Percentiles rank a stretch among this genome's conserved stretches.
Evolutionary conservation across 805 yeast species (phyloP).

Genomic region (Blastobotrys peoriensis): DNA sequence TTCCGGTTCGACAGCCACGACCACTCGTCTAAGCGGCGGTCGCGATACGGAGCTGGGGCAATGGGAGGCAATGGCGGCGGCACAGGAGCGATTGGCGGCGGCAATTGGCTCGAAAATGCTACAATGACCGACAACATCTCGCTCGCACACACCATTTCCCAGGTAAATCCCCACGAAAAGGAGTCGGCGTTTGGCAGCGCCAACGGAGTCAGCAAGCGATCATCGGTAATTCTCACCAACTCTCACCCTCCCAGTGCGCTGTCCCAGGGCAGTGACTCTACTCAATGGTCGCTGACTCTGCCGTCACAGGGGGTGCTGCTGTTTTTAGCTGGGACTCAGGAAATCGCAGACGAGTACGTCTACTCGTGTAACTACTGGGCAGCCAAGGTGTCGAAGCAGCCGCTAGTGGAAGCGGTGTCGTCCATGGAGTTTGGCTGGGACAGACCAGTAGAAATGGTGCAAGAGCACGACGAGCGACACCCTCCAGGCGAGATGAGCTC

Average conservation of each 20-base stretch:
- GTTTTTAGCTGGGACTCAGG: slow-evolving; percentile 60
- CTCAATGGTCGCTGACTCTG: slow-evolving; percentile 49
- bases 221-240: neutral
- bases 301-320: slow-evolving; percentile 41
- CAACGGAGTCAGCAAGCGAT: neutral
- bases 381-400: slow-evolving; percentile 72
- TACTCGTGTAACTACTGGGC: slow-evolving; percentile 88
- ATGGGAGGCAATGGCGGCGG: neutral
- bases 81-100: slow-evolving; percentile 42
- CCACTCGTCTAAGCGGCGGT: neutral
- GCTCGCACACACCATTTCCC: slow-evolving; percentile 40
- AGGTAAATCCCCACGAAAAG: slow-evolving; percentile 27
- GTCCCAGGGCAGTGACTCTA: slow-evolving; percentile 22
- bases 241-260: slow-evolving; percentile 5
- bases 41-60: neutral
- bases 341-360: slow-evolving; percentile 62
- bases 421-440: slow-evolving; percentile 77
- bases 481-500: neutral
- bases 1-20: slow-evolving; percentile 19
- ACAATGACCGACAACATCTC: slow-evolving; percentile 47
- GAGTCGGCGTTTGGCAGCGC: neutral
- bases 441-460: slow-evolving; percentile 12
- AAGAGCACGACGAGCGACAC: neutral
- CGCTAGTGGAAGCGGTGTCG: slow-evolving; percentile 63
- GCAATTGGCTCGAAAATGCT: slow-evolving; percentile 63